Base-by-base conservation (phyloP, 2,329 filamentous ascomycete species). In the Annulohypoxylon truncatum region DNA sequence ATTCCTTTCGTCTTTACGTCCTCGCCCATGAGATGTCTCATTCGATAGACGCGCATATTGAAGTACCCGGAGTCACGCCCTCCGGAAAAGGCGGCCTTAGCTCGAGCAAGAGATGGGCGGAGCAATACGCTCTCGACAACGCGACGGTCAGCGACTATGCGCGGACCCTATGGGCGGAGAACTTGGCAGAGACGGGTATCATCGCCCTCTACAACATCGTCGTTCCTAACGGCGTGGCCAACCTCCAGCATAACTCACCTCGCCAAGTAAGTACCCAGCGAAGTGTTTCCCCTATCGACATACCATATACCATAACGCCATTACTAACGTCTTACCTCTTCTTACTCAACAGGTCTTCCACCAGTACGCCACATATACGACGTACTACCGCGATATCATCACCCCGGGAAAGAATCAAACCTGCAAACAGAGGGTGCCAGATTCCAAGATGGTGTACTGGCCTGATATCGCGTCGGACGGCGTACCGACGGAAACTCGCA, bases 1-100 rank as follows among this genome's bases (percentile, higher is more conserved):
- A 38, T 0, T 48, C 12, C 2, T 61, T 44, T 10, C 9, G 10
- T 0, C 51, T 53, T 3, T 51, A 46, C 12, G 46, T 62, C 35
- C 35, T 66, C n/a, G 57, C 58, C 1, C 63, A 66, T 26, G 63
- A 66, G 31, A 54, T 66, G 18, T 54, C 63, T 8, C 63, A 66
- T 22, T 66, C 63, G n/a, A 2, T 66, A 8, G 63, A 66, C 18
- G 53, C 53, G 12, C 57, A 58, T 31, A 20, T 53, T 24, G n/a
- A 28, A 3, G 40, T 57, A 9, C 40, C 53, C 2, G 35, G 38
- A 2, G 38, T 53, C 1, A 66, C 51, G 1, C 47, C 31, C 1
- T 2, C 12, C 1, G 46, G 26, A 2, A 12, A 52, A 6, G 57
- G 48, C 24, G 53, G 63, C 4, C 28, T 66, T 10, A 62, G 58